phyloP scores from a whole-genome alignment of 768 basidiomycete species.

The Tricholoma sp. region DNA sequence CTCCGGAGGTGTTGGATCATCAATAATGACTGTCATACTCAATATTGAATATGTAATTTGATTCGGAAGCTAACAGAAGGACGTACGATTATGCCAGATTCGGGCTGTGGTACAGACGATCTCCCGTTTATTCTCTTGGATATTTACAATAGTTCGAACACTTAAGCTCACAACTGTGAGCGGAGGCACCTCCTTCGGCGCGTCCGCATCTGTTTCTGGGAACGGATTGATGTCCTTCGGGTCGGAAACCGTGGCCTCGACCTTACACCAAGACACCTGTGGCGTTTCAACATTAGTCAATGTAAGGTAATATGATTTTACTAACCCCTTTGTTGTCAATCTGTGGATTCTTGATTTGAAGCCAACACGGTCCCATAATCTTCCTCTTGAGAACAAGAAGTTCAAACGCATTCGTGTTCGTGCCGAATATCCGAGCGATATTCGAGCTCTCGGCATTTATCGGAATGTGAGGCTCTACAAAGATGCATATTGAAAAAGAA shows the following conservation, averaged over 20 bases:
- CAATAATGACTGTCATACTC: conserved; percentile 64
- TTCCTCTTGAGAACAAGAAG: conserved; percentile 90
- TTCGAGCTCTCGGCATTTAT: conserved; percentile 72
- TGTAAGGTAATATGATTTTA: conserved; percentile 3
- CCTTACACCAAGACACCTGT: conserved; percentile 95
- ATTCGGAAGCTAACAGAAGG: background rate
- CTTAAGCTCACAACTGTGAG: conserved; percentile 88
- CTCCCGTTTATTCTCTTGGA: conserved; percentile 91
- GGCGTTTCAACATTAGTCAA: conserved; percentile 1
- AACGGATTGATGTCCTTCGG: conserved; percentile 90
- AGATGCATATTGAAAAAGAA: background rate
- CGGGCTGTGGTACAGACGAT: conserved; percentile 81
- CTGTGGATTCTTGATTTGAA: conserved; percentile 72
- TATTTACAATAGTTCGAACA: conserved; percentile 87
- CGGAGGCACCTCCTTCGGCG: conserved; percentile 80
- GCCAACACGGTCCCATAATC: conserved; percentile 99
- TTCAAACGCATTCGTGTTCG: conserved; percentile 91
- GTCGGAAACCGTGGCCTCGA: conserved; percentile 77
- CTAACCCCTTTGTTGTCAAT: conserved; percentile 78
- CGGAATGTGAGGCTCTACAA: conserved; percentile 68
- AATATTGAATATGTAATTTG: background rate
- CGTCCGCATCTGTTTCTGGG: conserved; percentile 59
- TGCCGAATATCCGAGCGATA: conserved; percentile 84
- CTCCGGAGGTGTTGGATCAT: conserved; percentile 90
- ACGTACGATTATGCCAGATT: conserved; percentile 66